phyloP scores from a whole-genome alignment of 495 filamentous ascomycete species.

The Penicillium cinerascens region DNA sequence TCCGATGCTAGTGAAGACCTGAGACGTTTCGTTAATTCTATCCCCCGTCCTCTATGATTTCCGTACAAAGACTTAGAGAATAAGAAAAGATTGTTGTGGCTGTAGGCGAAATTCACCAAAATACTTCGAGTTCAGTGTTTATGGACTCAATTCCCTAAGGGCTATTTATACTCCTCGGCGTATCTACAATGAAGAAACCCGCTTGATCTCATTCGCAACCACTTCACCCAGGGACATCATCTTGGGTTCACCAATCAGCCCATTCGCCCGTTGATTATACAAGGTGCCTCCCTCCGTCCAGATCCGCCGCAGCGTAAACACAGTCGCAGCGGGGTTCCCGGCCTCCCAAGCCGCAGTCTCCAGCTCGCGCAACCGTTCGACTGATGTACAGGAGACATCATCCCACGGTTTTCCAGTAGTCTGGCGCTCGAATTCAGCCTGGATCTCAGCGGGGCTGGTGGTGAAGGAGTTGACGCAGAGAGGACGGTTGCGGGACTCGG shows the following conservation, averaged over 20 bases:
- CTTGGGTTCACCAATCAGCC: slow-evolving; percentile 44
- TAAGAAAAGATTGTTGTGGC: neutral
- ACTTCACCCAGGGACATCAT: slow-evolving; percentile 47
- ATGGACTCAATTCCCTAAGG: no score
- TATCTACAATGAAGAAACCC: slow-evolving; percentile 13
- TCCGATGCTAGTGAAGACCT: slow-evolving; percentile 24
- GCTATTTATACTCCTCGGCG: no score
- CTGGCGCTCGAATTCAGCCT: slow-evolving; percentile 64
- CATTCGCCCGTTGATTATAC: slow-evolving; percentile 65
- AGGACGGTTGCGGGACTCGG: slow-evolving; percentile 48
- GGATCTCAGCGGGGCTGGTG: slow-evolving; percentile 56
- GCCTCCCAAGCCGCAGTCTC: slow-evolving; percentile 56
- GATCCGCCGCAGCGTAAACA: slow-evolving; percentile 59
- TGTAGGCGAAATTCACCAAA: no score
- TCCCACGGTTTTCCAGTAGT: slow-evolving; percentile 49
- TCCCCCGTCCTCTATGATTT: neutral
- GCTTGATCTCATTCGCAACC: slow-evolving; percentile 27
- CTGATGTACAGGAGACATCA: slow-evolving; percentile 50
- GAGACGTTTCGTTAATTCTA: slow-evolving; percentile 23
- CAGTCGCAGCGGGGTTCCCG: slow-evolving; percentile 50
- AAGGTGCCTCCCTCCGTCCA: slow-evolving; percentile 70
- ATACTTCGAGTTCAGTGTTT: no score
- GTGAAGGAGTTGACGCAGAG: slow-evolving; percentile 71
- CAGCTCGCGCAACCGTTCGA: slow-evolving; percentile 46
- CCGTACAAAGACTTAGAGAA: slow-evolving; percentile 4